A percentile compares a stretch with the other conserved stretches of the same genome.
phyloP scores from a whole-genome alignment of 2,329 filamentous ascomycete genomes.

The Penicillium psychrosexuale region DNA sequence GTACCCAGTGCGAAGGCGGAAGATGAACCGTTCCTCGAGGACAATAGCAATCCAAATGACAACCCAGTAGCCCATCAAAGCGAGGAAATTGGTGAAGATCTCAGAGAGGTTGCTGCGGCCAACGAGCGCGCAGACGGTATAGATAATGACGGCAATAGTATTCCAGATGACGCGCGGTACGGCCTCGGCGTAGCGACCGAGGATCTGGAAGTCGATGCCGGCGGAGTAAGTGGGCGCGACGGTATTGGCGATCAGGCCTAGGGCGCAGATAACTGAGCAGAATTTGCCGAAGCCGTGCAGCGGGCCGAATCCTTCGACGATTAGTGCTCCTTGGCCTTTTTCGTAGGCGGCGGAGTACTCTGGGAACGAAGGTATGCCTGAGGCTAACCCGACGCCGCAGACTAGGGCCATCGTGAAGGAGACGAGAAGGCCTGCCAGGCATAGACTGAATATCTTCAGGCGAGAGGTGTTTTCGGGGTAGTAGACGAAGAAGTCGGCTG shows the following conservation, averaged over 20 bases:
- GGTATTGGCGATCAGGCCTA: slow-evolving; percentile 65
- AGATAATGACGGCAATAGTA: slow-evolving; percentile 59
- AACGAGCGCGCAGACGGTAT: slow-evolving; percentile 62
- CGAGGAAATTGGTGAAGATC: slow-evolving; percentile 68
- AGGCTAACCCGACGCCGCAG: slow-evolving; percentile 61
- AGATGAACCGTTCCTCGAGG: slow-evolving; percentile 59
- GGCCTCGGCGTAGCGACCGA: slow-evolving; percentile 56
- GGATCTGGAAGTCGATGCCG: slow-evolving; percentile 65
- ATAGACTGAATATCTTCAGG: slow-evolving; percentile 55
- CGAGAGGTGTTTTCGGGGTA: slow-evolving; percentile 55
- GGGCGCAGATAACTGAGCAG: slow-evolving; percentile 61
- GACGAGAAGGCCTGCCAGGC: slow-evolving; percentile 54
- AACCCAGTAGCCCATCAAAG: slow-evolving; percentile 69
- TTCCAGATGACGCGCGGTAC: slow-evolving; percentile 66
- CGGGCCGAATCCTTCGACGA: slow-evolving; percentile 59
- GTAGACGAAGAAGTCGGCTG: slow-evolving; percentile 68
- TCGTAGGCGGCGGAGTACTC: slow-evolving; percentile 58
- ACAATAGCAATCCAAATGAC: slow-evolving; percentile 63
- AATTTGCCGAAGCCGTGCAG: slow-evolving; percentile 64
- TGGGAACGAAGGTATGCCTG: slow-evolving; percentile 52
- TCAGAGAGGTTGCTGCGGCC: slow-evolving; percentile 59
- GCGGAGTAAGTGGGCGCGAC: slow-evolving; percentile 63
- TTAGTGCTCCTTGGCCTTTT: slow-evolving; percentile 60
- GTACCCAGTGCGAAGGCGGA: slow-evolving; percentile 53
- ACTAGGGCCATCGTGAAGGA: slow-evolving; percentile 62